Conservation (phyloP, 2,329 filamentous ascomycete species). For the Aspergillus sojae region DNA sequence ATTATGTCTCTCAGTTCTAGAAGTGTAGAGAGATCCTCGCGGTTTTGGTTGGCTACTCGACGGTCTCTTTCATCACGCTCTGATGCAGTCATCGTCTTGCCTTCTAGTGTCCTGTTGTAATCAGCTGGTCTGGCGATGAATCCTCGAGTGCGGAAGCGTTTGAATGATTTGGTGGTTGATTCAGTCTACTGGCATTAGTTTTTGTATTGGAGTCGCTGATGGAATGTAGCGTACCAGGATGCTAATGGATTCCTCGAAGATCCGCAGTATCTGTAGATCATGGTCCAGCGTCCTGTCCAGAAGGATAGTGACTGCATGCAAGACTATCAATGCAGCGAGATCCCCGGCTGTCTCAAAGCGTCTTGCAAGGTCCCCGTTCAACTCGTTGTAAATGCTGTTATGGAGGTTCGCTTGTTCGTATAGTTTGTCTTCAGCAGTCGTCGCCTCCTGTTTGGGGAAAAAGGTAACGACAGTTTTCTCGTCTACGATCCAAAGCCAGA, state of each 20-base stretch:
- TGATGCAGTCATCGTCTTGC: conserved; percentile 34
- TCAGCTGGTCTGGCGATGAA: conserved; percentile 50
- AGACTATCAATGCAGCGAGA: conserved; percentile 62
- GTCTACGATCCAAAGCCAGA: conserved; percentile 58
- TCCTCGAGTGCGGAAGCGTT: conserved; percentile 62
- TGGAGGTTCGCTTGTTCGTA: conserved; percentile 59
- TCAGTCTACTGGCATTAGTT: conserved; percentile 52
- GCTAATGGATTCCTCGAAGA: conserved; percentile 68
- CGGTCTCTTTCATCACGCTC: conserved; percentile 48
- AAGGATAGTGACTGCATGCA: conserved; percentile 65
- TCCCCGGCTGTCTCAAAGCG: conserved; percentile 65
- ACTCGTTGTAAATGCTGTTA: conserved; percentile 66
- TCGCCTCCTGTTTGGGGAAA: conserved; percentile 38
- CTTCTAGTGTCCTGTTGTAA: conserved; percentile 31
- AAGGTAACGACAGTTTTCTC: conserved; percentile 37
- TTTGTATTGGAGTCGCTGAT: background rate
- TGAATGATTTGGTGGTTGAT: conserved; percentile 64
- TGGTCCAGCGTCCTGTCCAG: conserved; percentile 62
- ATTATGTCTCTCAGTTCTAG: conserved; percentile 67
- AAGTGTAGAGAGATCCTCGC: conserved; percentile 64
- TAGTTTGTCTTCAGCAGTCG: conserved; percentile 36
- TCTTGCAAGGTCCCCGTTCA: conserved; percentile 66
- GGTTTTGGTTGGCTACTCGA: conserved; percentile 59
- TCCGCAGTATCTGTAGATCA: conserved; percentile 65
- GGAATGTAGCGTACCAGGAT: conserved; percentile 52